These are phyloP conservation scores for Krasilnikovozyma curviuscula DNA, from an alignment of 768 basidiomycete species.

Conservation along the genomic window DNA sequence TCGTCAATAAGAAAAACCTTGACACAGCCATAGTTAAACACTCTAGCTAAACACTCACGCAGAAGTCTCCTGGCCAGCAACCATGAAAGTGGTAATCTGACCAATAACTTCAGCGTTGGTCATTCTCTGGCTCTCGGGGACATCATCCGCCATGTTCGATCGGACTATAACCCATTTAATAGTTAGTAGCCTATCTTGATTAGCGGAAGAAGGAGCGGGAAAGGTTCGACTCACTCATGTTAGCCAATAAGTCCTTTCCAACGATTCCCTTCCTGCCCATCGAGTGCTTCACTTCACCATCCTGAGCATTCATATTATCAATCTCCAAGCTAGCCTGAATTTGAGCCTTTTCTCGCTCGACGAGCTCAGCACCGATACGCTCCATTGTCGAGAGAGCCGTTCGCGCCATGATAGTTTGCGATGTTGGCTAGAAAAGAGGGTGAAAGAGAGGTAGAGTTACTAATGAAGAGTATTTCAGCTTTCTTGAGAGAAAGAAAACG, in stretches of 20 bases:
- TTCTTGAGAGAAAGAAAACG: neutral
- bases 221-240: constrained; percentile 40
- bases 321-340: constrained; percentile 28
- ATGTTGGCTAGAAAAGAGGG: neutral
- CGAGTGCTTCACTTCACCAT: constrained; percentile 12
- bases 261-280: constrained; percentile 34
- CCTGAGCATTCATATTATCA: no score
- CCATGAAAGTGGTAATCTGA: constrained; percentile 60
- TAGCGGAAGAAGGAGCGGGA: neutral
- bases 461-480: neutral
- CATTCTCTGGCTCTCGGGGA: constrained; percentile 41
- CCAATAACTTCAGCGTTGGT: constrained; percentile 73
- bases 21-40: no score
- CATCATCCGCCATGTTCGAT: constrained; percentile 47
- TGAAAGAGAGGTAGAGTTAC: neutral
- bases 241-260: constrained; percentile 57
- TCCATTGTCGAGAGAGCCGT: constrained; percentile 1
- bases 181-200: neutral
- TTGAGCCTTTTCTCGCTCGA: constrained; percentile 60
- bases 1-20: no score
- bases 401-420: neutral
- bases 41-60: no score
- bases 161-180: constrained; percentile 37
- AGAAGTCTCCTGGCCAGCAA: constrained; percentile 39
- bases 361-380: constrained; percentile 30